These are phyloP conservation scores for Saccharomycopsis guyanensis DNA, from an alignment of 805 yeast species.

Conservation along the genomic window DNA sequence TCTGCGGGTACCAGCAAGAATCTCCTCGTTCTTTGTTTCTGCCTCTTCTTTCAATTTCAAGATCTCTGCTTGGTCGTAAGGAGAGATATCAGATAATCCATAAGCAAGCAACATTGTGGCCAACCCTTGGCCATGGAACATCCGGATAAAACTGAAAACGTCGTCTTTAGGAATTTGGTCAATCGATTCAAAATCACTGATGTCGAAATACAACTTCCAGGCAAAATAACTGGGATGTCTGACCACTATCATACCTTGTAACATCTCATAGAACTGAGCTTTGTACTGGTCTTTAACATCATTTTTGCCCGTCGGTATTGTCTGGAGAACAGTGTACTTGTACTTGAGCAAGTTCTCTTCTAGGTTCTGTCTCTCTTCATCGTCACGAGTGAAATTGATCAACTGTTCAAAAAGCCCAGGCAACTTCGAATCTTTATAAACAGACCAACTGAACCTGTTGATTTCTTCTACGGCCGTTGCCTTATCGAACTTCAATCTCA, in stretches of 20 bases:
- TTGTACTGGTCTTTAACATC: conserved; percentile 31
- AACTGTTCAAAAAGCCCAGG: conserved; percentile 46
- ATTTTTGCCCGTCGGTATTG: conserved; percentile 35
- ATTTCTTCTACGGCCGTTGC: conserved; percentile 35
- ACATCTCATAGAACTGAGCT: conserved; percentile 43
- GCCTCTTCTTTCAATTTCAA: conserved; percentile 22
- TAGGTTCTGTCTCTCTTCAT: conserved; percentile 43
- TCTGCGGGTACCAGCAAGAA: conserved; percentile 6
- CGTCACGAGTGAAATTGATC: conserved; percentile 56
- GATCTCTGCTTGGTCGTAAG: conserved; percentile 37
- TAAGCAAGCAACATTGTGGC: conserved; percentile 57
- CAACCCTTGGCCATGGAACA: conserved; percentile 55
- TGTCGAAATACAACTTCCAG: conserved; percentile 70
- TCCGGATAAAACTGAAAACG: conserved; percentile 43
- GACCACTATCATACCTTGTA: conserved; percentile 67
- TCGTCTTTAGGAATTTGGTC: conserved; percentile 39
- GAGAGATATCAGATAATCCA: conserved; percentile 59
- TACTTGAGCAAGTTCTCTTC: conserved; percentile 59
- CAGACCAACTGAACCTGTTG: conserved; percentile 31
- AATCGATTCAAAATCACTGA: conserved; percentile 52
- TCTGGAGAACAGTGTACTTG: conserved; percentile 44
- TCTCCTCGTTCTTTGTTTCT: conserved; percentile 20
- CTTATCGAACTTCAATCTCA: conserved; percentile 42
- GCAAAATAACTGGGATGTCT: conserved; percentile 53
- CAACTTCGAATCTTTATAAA: conserved; percentile 44